A percentile compares a stretch with the other conserved stretches of the same genome.
phyloP scores from a whole-genome alignment of 345 rosid species.

The Ceriops tagal region DNA sequence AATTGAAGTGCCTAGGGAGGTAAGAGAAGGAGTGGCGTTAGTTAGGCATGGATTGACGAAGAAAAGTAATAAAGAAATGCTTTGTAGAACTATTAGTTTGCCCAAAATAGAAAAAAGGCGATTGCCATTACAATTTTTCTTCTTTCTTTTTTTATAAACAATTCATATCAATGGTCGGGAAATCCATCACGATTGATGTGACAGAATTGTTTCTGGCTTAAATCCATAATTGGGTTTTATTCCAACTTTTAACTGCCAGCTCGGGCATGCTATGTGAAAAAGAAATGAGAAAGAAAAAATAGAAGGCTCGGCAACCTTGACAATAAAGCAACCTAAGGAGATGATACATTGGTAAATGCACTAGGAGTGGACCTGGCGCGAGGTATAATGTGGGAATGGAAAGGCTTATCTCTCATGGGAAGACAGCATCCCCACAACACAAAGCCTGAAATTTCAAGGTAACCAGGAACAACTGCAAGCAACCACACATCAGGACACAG shows the following conservation, averaged over 20 bases:
- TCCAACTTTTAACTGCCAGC: constrained; percentile 1
- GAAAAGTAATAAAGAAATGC: no score
- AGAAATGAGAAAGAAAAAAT: not conserved
- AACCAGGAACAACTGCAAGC: constrained; percentile 21
- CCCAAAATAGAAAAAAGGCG: no score
- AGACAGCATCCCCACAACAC: constrained; percentile 15
- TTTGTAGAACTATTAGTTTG: no score
- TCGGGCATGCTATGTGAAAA: constrained; percentile 4
- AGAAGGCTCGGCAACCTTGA: constrained; percentile 1
- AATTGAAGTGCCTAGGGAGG: not conserved
- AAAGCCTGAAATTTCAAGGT: constrained; percentile 28
- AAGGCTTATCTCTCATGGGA: constrained; percentile 16
- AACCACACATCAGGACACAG: constrained; percentile 18
- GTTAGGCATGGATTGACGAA: not conserved
- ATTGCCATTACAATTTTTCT: no score
- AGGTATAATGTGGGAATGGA: constrained; percentile 6
- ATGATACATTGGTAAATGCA: constrained; percentile 18
- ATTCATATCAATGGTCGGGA: not conserved
- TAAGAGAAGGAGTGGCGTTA: no score
- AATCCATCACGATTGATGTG: no score
- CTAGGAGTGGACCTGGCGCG: not conserved
- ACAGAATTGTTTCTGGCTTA: constrained; percentile 2
- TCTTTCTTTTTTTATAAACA: not conserved
- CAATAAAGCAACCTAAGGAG: constrained; percentile 12
- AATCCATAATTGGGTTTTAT: constrained; percentile 15